Evolutionary conservation across 2,329 filamentous ascomycete species (phyloP).

Genomic region (Ophiostoma montium): DNA sequence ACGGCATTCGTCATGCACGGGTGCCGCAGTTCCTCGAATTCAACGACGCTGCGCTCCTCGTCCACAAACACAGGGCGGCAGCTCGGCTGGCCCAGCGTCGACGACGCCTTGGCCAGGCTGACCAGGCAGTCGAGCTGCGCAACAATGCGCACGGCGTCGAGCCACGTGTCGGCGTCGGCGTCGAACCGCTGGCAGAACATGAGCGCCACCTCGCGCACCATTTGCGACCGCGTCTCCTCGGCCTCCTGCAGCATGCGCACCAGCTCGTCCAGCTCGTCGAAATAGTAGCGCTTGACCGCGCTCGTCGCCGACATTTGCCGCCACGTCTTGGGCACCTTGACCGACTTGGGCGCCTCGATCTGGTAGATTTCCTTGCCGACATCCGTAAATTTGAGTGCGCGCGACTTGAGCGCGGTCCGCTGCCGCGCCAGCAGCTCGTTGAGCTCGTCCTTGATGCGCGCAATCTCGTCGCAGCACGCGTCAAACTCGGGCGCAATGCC

Average conservation of each 20-base stretch:
- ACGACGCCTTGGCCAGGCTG: slow-evolving; percentile 78
- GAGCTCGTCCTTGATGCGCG: slow-evolving; percentile 60
- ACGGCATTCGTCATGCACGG: slow-evolving; percentile 87
- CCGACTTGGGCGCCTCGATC: slow-evolving; percentile 70
- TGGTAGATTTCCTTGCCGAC: slow-evolving; percentile 97
- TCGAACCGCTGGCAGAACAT: slow-evolving; percentile 85
- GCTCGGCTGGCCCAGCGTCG: slow-evolving; percentile 68
- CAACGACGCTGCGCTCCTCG: slow-evolving; percentile 69
- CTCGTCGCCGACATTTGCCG: slow-evolving; percentile 92
- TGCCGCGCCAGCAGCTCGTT: slow-evolving; percentile 56
- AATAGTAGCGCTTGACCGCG: slow-evolving; percentile 88
- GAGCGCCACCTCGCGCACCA: slow-evolving; percentile 71
- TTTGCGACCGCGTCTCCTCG: slow-evolving; percentile 84
- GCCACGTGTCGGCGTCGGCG: slow-evolving; percentile 70
- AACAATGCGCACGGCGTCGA: slow-evolving; percentile 77
- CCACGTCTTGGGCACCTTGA: slow-evolving; percentile 81
- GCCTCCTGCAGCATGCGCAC: slow-evolving; percentile 85
- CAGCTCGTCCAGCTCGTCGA: slow-evolving; percentile 63
- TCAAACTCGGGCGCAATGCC: slow-evolving; percentile 92
- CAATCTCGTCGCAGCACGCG: slow-evolving; percentile 60
- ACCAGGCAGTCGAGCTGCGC: slow-evolving; percentile 91
- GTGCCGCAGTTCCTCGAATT: slow-evolving; percentile 84
- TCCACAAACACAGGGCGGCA: slow-evolving; percentile 85
- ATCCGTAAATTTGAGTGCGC: slow-evolving; percentile 60
- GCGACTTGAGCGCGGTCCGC: slow-evolving; percentile 60